Evolutionary conservation across 2,329 filamentous ascomycete species (phyloP), one percentile per base, ranked within the genome.

Genomic region (Metarhizium rileyi): DNA sequence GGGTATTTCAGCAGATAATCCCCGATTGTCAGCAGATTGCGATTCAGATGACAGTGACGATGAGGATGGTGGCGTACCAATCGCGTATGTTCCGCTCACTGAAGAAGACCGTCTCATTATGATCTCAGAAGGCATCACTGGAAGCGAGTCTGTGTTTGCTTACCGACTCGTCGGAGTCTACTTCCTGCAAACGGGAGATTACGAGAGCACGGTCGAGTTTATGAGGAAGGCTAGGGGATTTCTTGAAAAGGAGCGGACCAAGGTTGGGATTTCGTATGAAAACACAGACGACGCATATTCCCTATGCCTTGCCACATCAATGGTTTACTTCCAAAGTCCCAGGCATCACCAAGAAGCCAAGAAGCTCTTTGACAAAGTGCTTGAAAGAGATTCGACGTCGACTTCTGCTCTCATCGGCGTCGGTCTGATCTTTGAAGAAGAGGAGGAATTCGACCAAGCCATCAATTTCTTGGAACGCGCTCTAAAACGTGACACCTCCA

Each of bases 391-490:
- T 50, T 77, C 83, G 2, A 80, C 79, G 3, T 90, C 86, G 1
- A 94, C 90, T 0, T 71, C 82, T 27, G 90, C 90, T 2, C 72
- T 98, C 53, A 87, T 97, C 43, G 93, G 93, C 1, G 81, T 96
- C 30, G 94, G 93, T 1, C 69, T 97, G 23, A 91, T 98, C 38
- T 84, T 90, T 44, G 90, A 96, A 65, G 93, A 97, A 59, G 90
- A 95, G 56, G 86, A 95, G 59, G 86, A 97, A 54, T 96, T 87
- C 59, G 74, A 79, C 44, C 77, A 88, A 59, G 93, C 94, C 0
- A 81, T 90, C 36, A 78, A 85, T 26, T 96, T 95, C 60, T 70
- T 98, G 12, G 77, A 77, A 36, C 80, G 87, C 54, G 93, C 93
- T 1, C 65, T 94, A 25, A 65, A 82, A 55, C 80, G 86, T 23